Evolutionary conservation across 345 rosid genomes (phyloP), one percentile per base, ranked within the genome.

Genomic region (Populus ilicifolia): DNA sequence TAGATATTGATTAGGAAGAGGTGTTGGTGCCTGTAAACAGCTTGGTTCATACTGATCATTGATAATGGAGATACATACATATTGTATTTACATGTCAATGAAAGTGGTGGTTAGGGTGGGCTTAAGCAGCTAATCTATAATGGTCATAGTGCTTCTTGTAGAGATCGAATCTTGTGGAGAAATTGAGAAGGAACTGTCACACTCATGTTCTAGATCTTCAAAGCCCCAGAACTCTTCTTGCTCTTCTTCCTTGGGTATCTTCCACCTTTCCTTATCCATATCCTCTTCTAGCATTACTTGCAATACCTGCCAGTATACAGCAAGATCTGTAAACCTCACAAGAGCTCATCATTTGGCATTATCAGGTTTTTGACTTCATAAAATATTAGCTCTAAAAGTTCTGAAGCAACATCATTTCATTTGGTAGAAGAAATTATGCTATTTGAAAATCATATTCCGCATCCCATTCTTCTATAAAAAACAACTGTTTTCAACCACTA

Each of bases 171-270:
- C 84, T 62, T 84, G 89, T 10, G 88, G 94, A 61, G 97, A 91
- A 74, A 78, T 48, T 11, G 94, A 89, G 84, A 81, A 84, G 66
- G 92, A 89, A 67, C 72, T 80, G 79, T 86, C 86, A 77, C 72
- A 87, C 62, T 92, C 93, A 73, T 86, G 84, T 77, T 92, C 99
- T 33, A 96, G 86, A 81, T 96, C 99, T 86, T 93, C 97, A 77
- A 89, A 93, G 12, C 96, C 97, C 97, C 93, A 93, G 74, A 93
- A 86, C 66, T 92, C 93, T 81, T 88, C 91, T 21, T 88, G 87
- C 44, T 86, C 90, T 80, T 93, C 98, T 69, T 88, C 93, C 80
- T 86, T 89, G 6, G 92, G 88, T 95, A 91, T 90, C 80, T 85
- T 88, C 99, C 99, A 96, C 78, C 81, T 89, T 78, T 91, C 98